Evolutionary conservation across 2,329 filamentous ascomycete species (phyloP).

Genomic region (Arthrobotrys sphaeroides): DNA sequence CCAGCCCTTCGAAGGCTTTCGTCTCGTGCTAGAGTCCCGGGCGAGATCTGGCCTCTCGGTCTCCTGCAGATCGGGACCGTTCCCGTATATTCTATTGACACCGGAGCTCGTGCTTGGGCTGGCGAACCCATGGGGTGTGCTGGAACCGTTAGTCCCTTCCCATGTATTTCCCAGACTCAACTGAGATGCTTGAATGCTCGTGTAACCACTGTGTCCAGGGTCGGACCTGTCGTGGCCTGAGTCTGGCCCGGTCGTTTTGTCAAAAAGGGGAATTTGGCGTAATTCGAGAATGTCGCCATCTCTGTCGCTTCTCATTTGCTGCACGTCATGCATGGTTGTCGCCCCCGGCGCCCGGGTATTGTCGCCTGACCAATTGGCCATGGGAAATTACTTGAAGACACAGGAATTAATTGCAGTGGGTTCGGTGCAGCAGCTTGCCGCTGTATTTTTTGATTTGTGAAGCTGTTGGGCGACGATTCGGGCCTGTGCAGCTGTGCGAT

Average conservation of each 20-base stretch:
- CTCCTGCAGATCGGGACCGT: background rate
- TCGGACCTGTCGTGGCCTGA: constrained; percentile 2
- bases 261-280: constrained; percentile 16
- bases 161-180: background rate
- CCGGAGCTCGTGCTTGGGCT: constrained; percentile 9
- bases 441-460: background rate
- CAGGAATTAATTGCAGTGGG: background rate
- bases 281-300: constrained; percentile 47
- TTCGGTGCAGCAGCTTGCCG: background rate
- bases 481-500: background rate
- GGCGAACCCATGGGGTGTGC: background rate
- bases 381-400: constrained; percentile 1
- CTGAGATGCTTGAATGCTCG: constrained; percentile 16
- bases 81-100: constrained; percentile 2
- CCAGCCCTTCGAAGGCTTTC: constrained; percentile 10
- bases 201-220: constrained; percentile 27
- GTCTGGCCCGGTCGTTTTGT: constrained; percentile 12
- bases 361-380: constrained; percentile 24
- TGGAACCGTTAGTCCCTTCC: background rate
- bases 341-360: constrained; percentile 3
- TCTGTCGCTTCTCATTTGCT: constrained; percentile 41
- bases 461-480: background rate
- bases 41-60: background rate
- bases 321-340: constrained; percentile 29
- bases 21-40: background rate